These are phyloP conservation scores for Lathyrus tuberosus DNA, from an alignment of 306 rosid genomes.

Conservation along the genomic window DNA sequence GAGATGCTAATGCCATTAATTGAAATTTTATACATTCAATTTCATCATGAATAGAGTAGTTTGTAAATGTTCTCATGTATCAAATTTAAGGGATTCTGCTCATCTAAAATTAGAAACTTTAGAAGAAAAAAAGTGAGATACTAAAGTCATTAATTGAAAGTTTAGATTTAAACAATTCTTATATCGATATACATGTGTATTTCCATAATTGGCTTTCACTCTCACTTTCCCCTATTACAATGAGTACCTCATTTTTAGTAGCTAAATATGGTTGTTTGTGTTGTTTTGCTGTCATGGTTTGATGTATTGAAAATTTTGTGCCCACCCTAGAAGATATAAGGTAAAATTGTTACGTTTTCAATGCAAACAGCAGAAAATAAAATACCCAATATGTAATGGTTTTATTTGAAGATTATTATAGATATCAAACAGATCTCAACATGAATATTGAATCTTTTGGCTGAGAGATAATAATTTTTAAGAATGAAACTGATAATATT, in stretches of 20 bases:
- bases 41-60: too few species aligned
- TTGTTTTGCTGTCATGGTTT: too few species aligned
- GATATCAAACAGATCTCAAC: background rate
- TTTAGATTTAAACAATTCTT: too few species aligned
- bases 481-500: background rate
- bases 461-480: background rate
- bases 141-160: too few species aligned
- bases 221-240: background rate
- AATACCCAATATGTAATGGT: background rate
- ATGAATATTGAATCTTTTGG: background rate
- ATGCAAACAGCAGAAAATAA: background rate
- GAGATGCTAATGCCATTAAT: background rate
- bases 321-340: background rate
- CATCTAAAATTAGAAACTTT: background rate
- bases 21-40: too few species aligned
- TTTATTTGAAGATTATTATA: conserved; percentile 10
- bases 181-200: too few species aligned
- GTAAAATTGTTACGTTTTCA: conserved; percentile 10
- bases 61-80: conserved; percentile 2
- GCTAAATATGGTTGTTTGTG: background rate
- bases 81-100: background rate
- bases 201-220: too few species aligned
- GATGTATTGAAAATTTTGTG: background rate
- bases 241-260: background rate
- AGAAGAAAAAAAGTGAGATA: background rate